Percentiles rank a stretch among this genome's conserved stretches.
phyloP scores from a whole-genome alignment of 495 filamentous ascomycete genomes.

The Mytilinidion resinicola region DNA sequence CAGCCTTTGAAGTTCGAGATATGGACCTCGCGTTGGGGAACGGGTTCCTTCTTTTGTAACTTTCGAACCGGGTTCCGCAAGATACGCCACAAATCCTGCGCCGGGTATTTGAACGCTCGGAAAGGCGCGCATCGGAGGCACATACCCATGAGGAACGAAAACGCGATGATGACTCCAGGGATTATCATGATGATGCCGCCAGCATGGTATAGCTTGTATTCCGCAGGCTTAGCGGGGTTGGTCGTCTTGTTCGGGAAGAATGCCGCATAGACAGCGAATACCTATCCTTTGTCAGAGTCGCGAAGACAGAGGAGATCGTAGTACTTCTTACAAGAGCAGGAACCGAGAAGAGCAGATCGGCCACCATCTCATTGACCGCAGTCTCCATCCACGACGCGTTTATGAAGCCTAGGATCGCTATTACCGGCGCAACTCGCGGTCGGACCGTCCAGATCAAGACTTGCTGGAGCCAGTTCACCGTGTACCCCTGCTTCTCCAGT shows the following conservation, averaged over 20 bases:
- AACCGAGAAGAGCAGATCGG: constrained; percentile 11
- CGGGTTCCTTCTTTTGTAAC: constrained; percentile 2
- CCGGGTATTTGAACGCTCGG: constrained; percentile 13
- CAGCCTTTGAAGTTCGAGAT: constrained; percentile 7
- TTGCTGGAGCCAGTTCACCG: constrained; percentile 14
- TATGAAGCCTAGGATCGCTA: constrained; percentile 11
- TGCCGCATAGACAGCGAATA: constrained; percentile 10
- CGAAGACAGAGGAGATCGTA: too few relatives aligned
- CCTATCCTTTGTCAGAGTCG: too few relatives aligned
- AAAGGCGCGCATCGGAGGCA: constrained; percentile 1
- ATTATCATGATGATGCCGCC: constrained; percentile 17
- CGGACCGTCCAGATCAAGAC: constrained; percentile 14
- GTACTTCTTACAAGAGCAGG: not conserved
- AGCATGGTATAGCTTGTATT: constrained; percentile 11
- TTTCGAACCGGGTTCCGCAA: constrained; percentile 8
- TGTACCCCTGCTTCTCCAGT: constrained; percentile 11
- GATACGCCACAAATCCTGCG: constrained; percentile 7
- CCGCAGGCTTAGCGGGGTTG: constrained; percentile 7
- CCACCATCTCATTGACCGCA: constrained; percentile 16
- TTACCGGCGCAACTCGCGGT: constrained; percentile 8
- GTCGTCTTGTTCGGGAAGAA: constrained; percentile 12
- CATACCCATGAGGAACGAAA: not conserved
- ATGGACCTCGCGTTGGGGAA: constrained; percentile 2
- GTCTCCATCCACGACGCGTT: constrained; percentile 12
- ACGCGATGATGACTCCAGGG: constrained; percentile 5